Base-by-base conservation (phyloP, 768 basidiomycete genomes). In the Mycena venus region DNA sequence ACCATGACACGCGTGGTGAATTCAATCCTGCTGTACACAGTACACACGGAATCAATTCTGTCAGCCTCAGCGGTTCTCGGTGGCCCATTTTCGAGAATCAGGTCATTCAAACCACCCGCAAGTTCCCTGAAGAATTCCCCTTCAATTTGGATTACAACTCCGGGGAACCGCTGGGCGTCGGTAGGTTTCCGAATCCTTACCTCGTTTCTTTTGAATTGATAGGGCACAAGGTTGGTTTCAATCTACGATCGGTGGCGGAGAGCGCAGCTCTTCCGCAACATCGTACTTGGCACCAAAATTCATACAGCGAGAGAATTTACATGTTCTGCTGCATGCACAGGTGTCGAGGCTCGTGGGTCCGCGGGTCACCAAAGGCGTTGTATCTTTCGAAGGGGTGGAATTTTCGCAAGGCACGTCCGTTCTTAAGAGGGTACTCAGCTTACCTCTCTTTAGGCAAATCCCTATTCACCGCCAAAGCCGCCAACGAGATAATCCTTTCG, bases 11-110 rank as follows among this genome's bases (percentile, higher is more conserved):
- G 40, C 79, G 78, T 9, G 85, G 86, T 6, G 79, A 87, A 74
- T 85, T 82, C 70, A 71, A 84, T 66, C 85, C 87, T 4, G 34
- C 75, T 0, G 71, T 85, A 23, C 87, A 88, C 71, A 80, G 85
- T 12, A 78, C 75, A 17, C 42, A 76, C 15, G 87, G 87, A 19
- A 77, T 78, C 10, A 78, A 77, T 40, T 70, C 72, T 0, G 82
- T 84, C 61, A 83, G 82, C 65, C 78, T 87, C 11, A 14, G 81
- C 83, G 19, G 56, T 0, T 82, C 72, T 63, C 77, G 81, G 9
- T 56, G 68, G 15, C 44, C 68, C n/a, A 25, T 66, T 66, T 34
- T 80, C 84, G 85, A 87, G 67, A 56, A 63, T 2, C 78, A 78
- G 4, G 78, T 84, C 38, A 76, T 86, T 17, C 67, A 79, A 25